These are phyloP conservation scores for Lactarius vividus DNA, from an alignment of 768 basidiomycete species.

Conservation along the genomic window DNA sequence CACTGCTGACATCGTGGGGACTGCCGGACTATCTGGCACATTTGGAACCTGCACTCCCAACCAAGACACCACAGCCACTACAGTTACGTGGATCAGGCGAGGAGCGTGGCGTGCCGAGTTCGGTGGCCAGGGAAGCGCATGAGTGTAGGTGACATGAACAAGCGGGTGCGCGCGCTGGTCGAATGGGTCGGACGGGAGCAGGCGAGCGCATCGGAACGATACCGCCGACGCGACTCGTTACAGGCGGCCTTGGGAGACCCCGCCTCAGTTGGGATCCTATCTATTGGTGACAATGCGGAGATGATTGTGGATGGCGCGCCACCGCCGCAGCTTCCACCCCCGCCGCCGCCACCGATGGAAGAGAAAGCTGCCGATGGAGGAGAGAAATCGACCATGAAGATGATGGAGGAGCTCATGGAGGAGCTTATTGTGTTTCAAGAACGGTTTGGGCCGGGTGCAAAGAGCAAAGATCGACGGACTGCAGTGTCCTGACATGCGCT, in stretches of 20 bases:
- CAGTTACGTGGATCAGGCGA: constrained; percentile 58
- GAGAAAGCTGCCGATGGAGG: constrained; percentile 23
- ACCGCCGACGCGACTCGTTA: constrained; percentile 64
- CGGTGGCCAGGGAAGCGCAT: constrained; percentile 93
- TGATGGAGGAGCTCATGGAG: constrained; percentile 91
- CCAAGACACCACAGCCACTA: constrained; percentile 68
- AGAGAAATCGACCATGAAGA: constrained; percentile 56
- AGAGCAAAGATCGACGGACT: constrained; percentile 39
- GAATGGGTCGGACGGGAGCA: constrained; percentile 95
- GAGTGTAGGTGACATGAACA: constrained; percentile 98
- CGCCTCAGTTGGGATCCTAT: constrained; percentile 12
- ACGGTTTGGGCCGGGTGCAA: constrained; percentile 64
- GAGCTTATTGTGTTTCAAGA: constrained; percentile 89
- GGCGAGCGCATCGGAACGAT: constrained; percentile 69
- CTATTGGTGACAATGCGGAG: constrained; percentile 30
- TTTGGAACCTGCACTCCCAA: constrained; percentile 79
- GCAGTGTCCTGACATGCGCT: constrained; percentile 31
- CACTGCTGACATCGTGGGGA: constrained; percentile 81
- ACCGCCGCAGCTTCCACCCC: constrained; percentile 26
- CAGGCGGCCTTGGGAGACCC: constrained; percentile 47
- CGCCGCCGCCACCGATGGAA: constrained; percentile 27
- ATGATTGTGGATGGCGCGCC: constrained; percentile 37
- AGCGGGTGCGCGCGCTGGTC: constrained; percentile 83
- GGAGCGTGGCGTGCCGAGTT: constrained; percentile 81
- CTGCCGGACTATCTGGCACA: constrained; percentile 92